These are phyloP conservation scores for Ceratocystis lukuohia DNA, from an alignment of 2,329 filamentous ascomycete species.

Conservation along the genomic window DNA sequence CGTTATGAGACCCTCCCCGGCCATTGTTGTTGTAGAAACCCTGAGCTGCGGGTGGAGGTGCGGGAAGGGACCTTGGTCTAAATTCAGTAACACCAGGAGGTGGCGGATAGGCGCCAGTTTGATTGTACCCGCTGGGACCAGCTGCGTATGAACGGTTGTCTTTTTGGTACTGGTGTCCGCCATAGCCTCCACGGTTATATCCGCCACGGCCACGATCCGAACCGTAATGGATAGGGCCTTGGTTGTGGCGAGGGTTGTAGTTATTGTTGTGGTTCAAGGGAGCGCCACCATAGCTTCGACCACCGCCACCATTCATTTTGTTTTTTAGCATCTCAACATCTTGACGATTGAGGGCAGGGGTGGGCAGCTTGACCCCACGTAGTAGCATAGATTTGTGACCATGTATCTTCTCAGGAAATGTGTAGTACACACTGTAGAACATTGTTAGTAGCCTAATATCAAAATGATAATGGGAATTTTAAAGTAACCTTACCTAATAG, in stretches of 20 bases:
- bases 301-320: constrained; percentile 45
- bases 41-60: constrained; percentile 28
- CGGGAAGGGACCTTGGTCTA: constrained; percentile 32
- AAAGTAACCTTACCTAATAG: constrained; percentile 48
- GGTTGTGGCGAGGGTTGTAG: constrained; percentile 16
- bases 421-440: constrained; percentile 59
- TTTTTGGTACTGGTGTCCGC: constrained; percentile 19
- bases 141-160: constrained; percentile 18
- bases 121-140: constrained; percentile 24
- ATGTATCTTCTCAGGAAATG: constrained; percentile 59
- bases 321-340: constrained; percentile 63
- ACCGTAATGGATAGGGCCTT: constrained; percentile 24
- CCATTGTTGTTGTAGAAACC: constrained; percentile 17
- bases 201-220: constrained; percentile 30
- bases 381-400: constrained; percentile 90
- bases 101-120: constrained; percentile 30
- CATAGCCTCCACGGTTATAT: constrained; percentile 13
- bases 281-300: constrained; percentile 54
- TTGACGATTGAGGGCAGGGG: constrained; percentile 56
- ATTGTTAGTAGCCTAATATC: constrained; percentile 24
- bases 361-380: constrained; percentile 62
- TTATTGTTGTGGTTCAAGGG: constrained; percentile 36
- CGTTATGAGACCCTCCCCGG: constrained; percentile 15
- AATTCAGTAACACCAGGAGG: constrained; percentile 34
- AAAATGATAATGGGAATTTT: not conserved